Conservation (phyloP, 495 filamentous ascomycete genomes). For the Entonaema liquescens region DNA sequence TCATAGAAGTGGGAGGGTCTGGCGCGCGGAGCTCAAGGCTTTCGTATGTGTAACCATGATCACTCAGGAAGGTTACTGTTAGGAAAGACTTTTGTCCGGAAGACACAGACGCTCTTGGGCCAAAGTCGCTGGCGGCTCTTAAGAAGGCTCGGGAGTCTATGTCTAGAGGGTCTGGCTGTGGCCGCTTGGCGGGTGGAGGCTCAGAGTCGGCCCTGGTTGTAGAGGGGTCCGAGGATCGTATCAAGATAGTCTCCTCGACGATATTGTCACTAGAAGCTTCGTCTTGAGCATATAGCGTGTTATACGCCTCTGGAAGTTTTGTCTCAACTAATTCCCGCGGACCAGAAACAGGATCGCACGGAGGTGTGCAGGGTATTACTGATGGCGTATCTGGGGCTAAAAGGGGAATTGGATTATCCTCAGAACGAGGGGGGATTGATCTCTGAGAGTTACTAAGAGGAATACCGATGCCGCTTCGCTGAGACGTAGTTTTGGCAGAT, state of each 20-base stretch:
- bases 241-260: constrained; percentile 38
- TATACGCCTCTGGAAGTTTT: neutral
- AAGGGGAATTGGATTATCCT: constrained; percentile 4
- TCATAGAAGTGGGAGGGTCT: constrained; percentile 38
- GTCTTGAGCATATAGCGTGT: neutral
- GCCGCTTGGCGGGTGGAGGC: constrained; percentile 46
- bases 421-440: neutral
- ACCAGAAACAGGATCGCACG: neutral
- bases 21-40: constrained; percentile 51
- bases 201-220: constrained; percentile 49
- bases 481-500: constrained; percentile 24
- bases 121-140: constrained; percentile 52
- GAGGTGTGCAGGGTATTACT: constrained; percentile 39
- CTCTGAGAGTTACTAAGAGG: constrained; percentile 1
- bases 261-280: constrained; percentile 33
- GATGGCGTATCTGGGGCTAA: constrained; percentile 26
- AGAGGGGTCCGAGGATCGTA: constrained; percentile 38
- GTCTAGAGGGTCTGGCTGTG: constrained; percentile 20
- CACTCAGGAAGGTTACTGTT: constrained; percentile 33
- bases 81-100: constrained; percentile 3
- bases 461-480: constrained; percentile 5
- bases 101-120: constrained; percentile 33
- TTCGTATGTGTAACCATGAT: constrained; percentile 43
- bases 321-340: neutral
- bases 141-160: neutral